A percentile compares a stretch with the other conserved stretches of the same genome.
phyloP scores from a whole-genome alignment of 2,329 filamentous ascomycete genomes.

The Grosmannia serpens region DNA sequence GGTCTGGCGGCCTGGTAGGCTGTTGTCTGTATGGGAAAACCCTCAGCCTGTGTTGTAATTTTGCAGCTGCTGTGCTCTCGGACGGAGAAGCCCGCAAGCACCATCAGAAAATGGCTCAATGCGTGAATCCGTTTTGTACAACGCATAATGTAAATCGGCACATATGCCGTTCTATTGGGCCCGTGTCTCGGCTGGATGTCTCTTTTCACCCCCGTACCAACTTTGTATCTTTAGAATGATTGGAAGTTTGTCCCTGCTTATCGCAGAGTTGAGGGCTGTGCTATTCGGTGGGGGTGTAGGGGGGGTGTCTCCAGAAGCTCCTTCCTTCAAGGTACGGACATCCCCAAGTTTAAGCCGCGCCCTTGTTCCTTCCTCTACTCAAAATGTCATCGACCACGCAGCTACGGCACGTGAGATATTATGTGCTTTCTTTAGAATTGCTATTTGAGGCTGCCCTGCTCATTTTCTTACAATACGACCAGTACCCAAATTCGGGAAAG shows the following conservation, averaged over 20 bases:
- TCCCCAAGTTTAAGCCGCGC: background rate
- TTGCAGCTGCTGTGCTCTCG: background rate
- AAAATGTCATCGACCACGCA: background rate
- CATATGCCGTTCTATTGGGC: background rate
- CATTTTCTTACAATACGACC: too few relatives aligned
- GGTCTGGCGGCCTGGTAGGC: background rate
- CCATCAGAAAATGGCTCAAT: background rate
- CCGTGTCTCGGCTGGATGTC: background rate
- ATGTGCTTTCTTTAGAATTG: background rate
- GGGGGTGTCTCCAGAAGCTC: background rate
- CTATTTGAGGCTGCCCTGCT: background rate
- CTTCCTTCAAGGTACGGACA: background rate
- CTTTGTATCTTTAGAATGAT: background rate
- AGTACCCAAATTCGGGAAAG: too few relatives aligned
- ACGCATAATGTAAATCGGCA: background rate
- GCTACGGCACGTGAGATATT: background rate
- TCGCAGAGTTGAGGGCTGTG: too few relatives aligned
- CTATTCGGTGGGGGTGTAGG: background rate
- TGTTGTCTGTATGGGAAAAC: background rate
- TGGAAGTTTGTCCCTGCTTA: too few relatives aligned
- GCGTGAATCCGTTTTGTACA: background rate
- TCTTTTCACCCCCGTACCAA: background rate
- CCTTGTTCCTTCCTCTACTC: background rate
- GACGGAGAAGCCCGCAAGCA: background rate
- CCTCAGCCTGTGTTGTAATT: background rate